A percentile compares a stretch with the other conserved stretches of the same genome.
phyloP scores from a whole-genome alignment of 805 yeast genomes.

The Candida patagonica region DNA sequence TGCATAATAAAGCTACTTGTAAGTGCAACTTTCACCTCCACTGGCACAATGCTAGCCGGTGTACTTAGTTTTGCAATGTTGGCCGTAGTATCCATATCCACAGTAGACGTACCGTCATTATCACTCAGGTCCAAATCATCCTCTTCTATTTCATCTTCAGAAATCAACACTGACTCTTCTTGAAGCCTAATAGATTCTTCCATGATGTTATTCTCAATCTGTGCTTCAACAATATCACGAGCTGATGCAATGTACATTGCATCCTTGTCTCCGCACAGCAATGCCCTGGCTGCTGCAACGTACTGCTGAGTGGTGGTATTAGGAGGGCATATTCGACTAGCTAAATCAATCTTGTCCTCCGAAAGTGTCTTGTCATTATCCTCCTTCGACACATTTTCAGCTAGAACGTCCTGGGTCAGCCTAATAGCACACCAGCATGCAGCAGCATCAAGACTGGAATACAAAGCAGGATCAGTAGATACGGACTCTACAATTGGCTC shows the following conservation, averaged over 20 bases:
- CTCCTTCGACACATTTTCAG: conserved; percentile 13
- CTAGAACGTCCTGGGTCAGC: conserved; percentile 18
- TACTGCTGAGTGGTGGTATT: conserved; percentile 21
- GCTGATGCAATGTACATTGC: neutral
- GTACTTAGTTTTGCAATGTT: neutral
- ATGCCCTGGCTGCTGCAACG: conserved; percentile 22
- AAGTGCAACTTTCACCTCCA: conserved; percentile 22
- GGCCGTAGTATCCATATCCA: conserved; percentile 1
- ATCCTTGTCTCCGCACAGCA: conserved; percentile 16
- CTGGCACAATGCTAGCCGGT: conserved; percentile 5
- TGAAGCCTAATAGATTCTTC: neutral
- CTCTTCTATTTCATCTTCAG: neutral
- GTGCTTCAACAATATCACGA: no score
- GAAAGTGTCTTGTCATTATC: conserved; percentile 6
- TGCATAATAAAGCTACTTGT: conserved; percentile 20
- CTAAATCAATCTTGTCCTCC: conserved; percentile 12
- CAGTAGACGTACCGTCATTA: neutral
- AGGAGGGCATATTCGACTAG: conserved; percentile 23
- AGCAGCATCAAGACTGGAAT: conserved; percentile 23
- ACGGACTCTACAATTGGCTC: conserved; percentile 18
- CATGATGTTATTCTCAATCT: neutral
- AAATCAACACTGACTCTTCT: conserved; percentile 1
- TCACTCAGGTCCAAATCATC: neutral
- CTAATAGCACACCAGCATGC: conserved; percentile 24
- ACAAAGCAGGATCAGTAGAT: conserved; percentile 17